Evolutionary conservation across 2,329 filamentous ascomycete species (phyloP), one percentile per base, ranked within the genome.

Genomic region (Huntiella savannae): DNA sequence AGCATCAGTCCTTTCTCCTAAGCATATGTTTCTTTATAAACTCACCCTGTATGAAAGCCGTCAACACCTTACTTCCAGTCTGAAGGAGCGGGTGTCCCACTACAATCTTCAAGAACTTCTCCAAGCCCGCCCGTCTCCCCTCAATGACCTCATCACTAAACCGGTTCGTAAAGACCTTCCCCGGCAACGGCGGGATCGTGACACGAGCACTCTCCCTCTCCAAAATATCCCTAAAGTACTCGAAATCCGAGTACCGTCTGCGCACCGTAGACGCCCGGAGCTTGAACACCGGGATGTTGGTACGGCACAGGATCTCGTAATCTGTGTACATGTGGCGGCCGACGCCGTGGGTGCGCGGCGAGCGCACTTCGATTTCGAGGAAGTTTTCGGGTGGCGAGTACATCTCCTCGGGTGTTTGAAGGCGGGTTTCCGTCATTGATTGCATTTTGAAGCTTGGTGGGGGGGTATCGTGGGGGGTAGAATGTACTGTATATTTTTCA

Each of bases 141-240:
- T 96, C 91, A 60, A 98, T 98, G 57, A 98, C 88, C 60, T 94
- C 87, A 65, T 98, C 91, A 57, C 83, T 92, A 68, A 98, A 98
- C 40, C 91, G 77, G 63, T 96, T 96, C 44, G 88, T 94, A 56
- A 96, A 95, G 47, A 98, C 91, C 65, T 96, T 98, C 44, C 91
- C 91, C 0, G 91, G 91, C 52, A 98, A 67, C 4, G 91, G 88
- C 0, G 91, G 91, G 58, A 98, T 98, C 16, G 86, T 94, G 49
- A 98, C 91, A 53, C 88, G 76, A 49, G 87, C 87, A 56, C 77
- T 83, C 66, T 98, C 91, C 55, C 91, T 79, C 73, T 98, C 91
- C 50, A 98, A 75, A 53, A 96, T 93, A 63, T 98, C 91, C 59
- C 91, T 83, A 63, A 98, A 98, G 66, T 94, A 88, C 67, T 98